Percentiles rank a stretch among this genome's conserved stretches.
Evolutionary conservation across 208 protist genomes (phyloP).

Genomic region (Crithidia sp.): DNA sequence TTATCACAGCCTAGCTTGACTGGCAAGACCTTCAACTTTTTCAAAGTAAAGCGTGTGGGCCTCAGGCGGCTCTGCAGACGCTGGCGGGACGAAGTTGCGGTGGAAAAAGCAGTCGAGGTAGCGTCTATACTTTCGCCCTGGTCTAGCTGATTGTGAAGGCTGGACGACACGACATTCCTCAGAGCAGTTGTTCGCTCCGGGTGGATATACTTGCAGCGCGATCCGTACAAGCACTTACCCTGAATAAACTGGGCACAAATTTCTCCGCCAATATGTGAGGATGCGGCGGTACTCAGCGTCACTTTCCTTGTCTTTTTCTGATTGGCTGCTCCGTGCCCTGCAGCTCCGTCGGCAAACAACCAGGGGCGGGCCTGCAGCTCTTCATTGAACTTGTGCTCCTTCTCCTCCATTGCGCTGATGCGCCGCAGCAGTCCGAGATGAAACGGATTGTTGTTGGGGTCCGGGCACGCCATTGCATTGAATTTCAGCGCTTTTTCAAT

Average conservation of each 20-base stretch:
- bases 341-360: conserved; percentile 38
- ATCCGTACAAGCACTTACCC: conserved; percentile 54
- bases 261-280: conserved; percentile 46
- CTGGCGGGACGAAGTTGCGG: conserved; percentile 30
- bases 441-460: conserved; percentile 83
- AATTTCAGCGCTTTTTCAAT: conserved; percentile 67
- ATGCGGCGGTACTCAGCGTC: conserved; percentile 28
- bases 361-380: conserved; percentile 65
- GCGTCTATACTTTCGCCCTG: conserved; percentile 9
- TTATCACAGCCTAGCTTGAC: background rate
- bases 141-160: conserved; percentile 26
- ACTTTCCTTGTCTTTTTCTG: conserved; percentile 30
- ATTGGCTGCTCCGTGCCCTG: background rate
- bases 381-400: conserved; percentile 66
- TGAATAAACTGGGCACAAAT: conserved; percentile 59
- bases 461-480: conserved; percentile 75
- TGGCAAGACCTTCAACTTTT: conserved; percentile 4
- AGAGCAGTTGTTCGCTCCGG: conserved; percentile 46
- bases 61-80: conserved; percentile 48
- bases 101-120: conserved; percentile 30
- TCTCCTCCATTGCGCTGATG: conserved; percentile 78
- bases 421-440: conserved; percentile 72
- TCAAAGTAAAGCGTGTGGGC: conserved; percentile 47
- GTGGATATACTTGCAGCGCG: conserved; percentile 64
- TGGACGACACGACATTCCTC: conserved; percentile 39